phyloP scores from a whole-genome alignment of 306 rosid genomes.

The Sophora flavescens region DNA sequence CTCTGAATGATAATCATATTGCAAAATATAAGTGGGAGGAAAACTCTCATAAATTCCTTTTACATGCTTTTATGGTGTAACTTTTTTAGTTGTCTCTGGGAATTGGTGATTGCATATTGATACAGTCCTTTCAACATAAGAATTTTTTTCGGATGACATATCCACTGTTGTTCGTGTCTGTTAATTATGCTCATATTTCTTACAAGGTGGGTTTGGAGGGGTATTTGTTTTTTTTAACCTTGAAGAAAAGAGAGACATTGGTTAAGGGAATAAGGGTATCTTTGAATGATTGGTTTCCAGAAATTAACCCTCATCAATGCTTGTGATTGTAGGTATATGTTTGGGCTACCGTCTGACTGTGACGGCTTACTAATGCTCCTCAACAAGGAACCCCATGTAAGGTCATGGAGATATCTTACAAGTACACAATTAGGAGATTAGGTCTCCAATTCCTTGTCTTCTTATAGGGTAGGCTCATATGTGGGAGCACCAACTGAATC shows the following conservation, averaged over 20 bases:
- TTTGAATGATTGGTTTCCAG: conserved; percentile 29
- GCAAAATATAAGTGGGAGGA: conserved; percentile 6
- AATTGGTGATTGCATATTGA: conserved; percentile 12
- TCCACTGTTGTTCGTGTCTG: neutral
- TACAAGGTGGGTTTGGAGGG: neutral
- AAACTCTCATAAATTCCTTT: neutral
- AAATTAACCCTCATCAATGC: conserved; percentile 26
- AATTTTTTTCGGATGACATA: neutral
- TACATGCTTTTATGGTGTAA: neutral
- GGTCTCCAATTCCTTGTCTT: conserved; percentile 42
- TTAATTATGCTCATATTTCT: conserved; percentile 31
- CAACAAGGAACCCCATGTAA: conserved; percentile 63
- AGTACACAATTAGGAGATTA: conserved; percentile 63
- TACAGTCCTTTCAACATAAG: neutral
- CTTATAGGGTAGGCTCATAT: conserved; percentile 41
- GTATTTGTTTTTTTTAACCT: neutral
- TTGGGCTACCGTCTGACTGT: conserved; percentile 64
- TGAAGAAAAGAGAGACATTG: neutral
- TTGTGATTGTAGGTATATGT: conserved; percentile 68
- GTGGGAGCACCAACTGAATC: conserved; percentile 47
- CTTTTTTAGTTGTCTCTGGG: neutral
- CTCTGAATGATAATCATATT: neutral
- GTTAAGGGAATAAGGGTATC: neutral
- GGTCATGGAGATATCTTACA: conserved; percentile 85
- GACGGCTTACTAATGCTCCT: conserved; percentile 85